Evolutionary conservation across 768 basidiomycete species (phyloP), one percentile per base, ranked within the genome.

Genomic region (Amanita rubescens): DNA sequence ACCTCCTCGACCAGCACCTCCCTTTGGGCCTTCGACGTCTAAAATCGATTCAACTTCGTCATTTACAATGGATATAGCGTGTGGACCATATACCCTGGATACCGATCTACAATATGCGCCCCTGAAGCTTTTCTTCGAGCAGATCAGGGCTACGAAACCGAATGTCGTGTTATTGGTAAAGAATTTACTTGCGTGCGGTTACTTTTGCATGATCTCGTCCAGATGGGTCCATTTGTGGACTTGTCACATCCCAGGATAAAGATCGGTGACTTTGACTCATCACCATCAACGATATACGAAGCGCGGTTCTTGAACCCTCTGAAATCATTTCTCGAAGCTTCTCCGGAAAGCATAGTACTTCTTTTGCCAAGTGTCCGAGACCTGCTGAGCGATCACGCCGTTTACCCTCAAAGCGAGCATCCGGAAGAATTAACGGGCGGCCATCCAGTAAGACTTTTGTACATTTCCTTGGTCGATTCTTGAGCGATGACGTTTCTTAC

Each of bases 151-250:
- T 7, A 75, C 73, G 22, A 85, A 84, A 59, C 95, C 95, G 1
- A 75, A 84, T 15, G 85, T 87, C 0, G 63, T 94, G 10, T 70
- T 98, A 15, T 72, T 99, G 51, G 95, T 95, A 63, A 32, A 59
- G 0, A 10, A 17, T 42, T 10, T 37, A 53, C 39, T 51, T 27
- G 11, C 10, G 0, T 34, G 24, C 17, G 15, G 25, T 11, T 15
- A 45, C 11, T 56, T 30, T 30, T 27, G 22, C 38, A 15, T 50
- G 48, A 33, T 12, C 46, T 43, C 41, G 38, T 47, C 34, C 35
- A 99, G 95, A 69, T 91, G 27, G 96, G 96, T 0, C 96, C 96
- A 1, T 99, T 98, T 64, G 70, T 98, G 39, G 93, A 97, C 59
- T 68, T 79, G 0, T 66, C 75, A 15, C 91, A 98, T 65, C 80